Evolutionary conservation across 768 basidiomycete species (phyloP), one percentile per base, ranked within the genome.

Genomic region (Galerina marginata): DNA sequence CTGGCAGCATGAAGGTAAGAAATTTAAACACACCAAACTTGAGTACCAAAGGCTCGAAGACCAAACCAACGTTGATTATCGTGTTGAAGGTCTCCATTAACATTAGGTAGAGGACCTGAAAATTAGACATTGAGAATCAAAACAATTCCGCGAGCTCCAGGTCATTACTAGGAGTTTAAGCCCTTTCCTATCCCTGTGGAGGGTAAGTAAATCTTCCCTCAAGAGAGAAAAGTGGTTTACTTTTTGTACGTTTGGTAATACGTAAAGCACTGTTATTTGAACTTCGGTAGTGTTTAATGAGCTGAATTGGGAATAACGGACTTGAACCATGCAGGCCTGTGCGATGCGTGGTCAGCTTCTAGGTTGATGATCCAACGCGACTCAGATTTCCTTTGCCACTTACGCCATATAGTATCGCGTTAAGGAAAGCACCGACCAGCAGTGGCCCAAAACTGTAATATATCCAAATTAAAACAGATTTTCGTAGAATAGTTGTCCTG

Each of bases 31-130:
- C 39, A 76, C 79, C 79, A 58, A 69, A 78, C 16, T 73, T 67
- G 10, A 77, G 65, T 26, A 80, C 71, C 11, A 80, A 63, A 20
- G 77, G 79, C 59, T 80, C 73, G 58, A 77, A 80, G 57, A 78
- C 68, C 37, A 79, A 69, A 6, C 65, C 73, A 26, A 79, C 76
- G 55, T 75, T 73, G 37, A 73, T 69, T 0, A 40, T 72, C 2
- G 77, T 77, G 56, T 80, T 80, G 39, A 65, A 39, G 0, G 75
- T 75, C 61, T 80, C 79, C 11, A 73, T 61, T 15, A 77, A 52
- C 36, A 78, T 70, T 6, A 78, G 65, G 56, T 75, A 79, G 16
- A 66, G 39, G 9, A 77, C 64, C 76, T 77, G 49, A 10, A 48
- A 14, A 25, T 10, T 29, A 4, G 2, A 15, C 6, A 10, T 36